phyloP scores from a whole-genome alignment of 306 rosid species.

The Citrullus amarus region DNA sequence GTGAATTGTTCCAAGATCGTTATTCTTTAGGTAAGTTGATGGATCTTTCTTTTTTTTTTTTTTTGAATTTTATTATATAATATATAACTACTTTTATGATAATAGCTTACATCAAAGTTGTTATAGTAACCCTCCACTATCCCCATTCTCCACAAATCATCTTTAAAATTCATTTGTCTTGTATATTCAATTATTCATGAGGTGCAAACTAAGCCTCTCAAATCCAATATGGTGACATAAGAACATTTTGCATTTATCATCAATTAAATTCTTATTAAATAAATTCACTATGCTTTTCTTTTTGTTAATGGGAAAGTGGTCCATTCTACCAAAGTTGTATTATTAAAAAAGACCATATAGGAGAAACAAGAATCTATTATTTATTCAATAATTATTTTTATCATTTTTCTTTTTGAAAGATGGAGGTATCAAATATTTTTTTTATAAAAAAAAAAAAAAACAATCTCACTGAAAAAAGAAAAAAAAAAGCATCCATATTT shows the following conservation, averaged over 20 bases:
- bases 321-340: not conserved
- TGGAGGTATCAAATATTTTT: no score
- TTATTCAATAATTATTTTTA: not conserved
- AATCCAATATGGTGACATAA: not conserved
- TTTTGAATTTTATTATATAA: no score
- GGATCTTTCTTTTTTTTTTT: no score
- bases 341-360: not conserved
- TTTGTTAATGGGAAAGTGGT: not conserved
- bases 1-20: no score
- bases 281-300: not conserved
- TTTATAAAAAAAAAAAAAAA: no score
- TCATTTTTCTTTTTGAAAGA: no score
- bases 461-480: no score
- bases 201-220: not conserved
- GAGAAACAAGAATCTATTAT: not conserved
- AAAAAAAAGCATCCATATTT: no score
- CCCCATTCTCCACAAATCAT: not conserved
- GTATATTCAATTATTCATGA: not conserved
- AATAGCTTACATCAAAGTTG: not conserved
- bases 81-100: not conserved
- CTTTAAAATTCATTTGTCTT: no score
- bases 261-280: not conserved
- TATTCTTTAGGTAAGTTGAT: no score
- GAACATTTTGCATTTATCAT: not conserved
- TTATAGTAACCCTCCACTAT: not conserved